Base-by-base conservation (phyloP, 306 rosid genomes). In the Arachis hypogaea region DNA sequence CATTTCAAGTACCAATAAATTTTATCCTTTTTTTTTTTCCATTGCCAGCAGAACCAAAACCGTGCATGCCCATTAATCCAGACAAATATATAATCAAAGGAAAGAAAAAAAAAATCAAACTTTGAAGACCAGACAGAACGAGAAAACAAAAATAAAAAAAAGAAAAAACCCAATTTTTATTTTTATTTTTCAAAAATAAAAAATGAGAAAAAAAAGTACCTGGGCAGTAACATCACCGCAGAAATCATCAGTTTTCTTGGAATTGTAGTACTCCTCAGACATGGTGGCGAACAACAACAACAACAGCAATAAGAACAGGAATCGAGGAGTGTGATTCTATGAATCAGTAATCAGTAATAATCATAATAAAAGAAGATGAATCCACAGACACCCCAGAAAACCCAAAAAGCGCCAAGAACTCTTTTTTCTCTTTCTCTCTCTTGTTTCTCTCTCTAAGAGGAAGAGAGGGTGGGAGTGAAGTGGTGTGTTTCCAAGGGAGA, bases 211-310 rank as follows among this genome's bases (percentile, higher is more conserved):
- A 46, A 57, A 16, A 59, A 47, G 72, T 57, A 89, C 96, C 96
- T 88, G 87, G 83, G 87, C 93, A 65, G 91, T 88, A 70, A 89
- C 90, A 52, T 88, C 86, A 14, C 87, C 90, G 81, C 92, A 92
- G 28, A 89, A 81, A 28, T 70, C 97, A 76, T 89, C 97, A 12
- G 88, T 83, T 85, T 89, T 92, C 87, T 92, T 92, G 33, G 90
- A 89, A 82, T 72, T 88, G 69, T 69, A 85, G 65, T 92, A 92
- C 46, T 87, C 96, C 66, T 86, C 97, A 69, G 92, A 75, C 97
- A 89, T 86, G 88, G 47, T 49, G 74, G 69, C 69, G 49, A 71
- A 72, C 3, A 41, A 12, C 12, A 22, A 12, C 11, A 11, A 28
- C 50, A 74, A 65, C 46, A 64, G 44, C 28, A 22, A 22, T 22